These are phyloP conservation scores for Pythium biforme DNA, from an alignment of 352 stramenopile species.

Conservation along the genomic window DNA sequence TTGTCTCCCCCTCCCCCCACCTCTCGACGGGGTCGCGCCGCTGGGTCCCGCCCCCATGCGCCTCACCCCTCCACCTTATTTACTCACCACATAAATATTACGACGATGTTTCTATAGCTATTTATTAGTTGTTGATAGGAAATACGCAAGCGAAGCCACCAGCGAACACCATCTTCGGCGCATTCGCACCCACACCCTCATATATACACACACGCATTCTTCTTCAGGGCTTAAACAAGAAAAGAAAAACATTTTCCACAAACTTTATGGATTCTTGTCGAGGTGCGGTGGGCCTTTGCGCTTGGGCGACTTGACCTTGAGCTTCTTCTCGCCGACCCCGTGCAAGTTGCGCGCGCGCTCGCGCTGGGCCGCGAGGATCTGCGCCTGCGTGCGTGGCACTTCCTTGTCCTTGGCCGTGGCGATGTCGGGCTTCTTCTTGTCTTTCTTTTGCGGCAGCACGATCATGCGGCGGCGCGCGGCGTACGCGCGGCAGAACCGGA, in stretches of 20 bases:
- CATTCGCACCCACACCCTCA: neutral
- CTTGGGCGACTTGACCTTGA: slow-evolving; percentile 64
- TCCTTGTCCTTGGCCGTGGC: slow-evolving; percentile 55
- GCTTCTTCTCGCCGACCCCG: slow-evolving; percentile 62
- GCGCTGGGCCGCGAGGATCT: slow-evolving; percentile 78
- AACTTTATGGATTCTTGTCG: slow-evolving; percentile 23
- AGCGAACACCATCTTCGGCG: neutral
- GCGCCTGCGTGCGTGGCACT: slow-evolving; percentile 63
- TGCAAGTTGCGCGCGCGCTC: slow-evolving; percentile 63
- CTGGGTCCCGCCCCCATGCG: slow-evolving; percentile 22
- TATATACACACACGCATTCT: slow-evolving; percentile 8
- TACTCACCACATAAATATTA: slow-evolving; percentile 87
- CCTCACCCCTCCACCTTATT: slow-evolving; percentile 55
- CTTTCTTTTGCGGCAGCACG: slow-evolving; percentile 60
- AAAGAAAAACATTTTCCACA: slow-evolving; percentile 5
- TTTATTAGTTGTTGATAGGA: slow-evolving; percentile 32
- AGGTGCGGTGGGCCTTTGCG: slow-evolving; percentile 56
- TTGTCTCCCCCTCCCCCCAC: slow-evolving; percentile 20
- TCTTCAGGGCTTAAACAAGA: neutral
- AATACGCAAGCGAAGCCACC: slow-evolving; percentile 14
- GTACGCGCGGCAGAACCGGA: slow-evolving; percentile 70
- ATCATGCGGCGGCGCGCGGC: slow-evolving; percentile 47
- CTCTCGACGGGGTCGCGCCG: neutral
- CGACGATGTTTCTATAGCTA: slow-evolving; percentile 42
- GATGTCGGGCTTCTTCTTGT: slow-evolving; percentile 80